phyloP scores from a whole-genome alignment of 352 stramenopile species.

The Phytophthora pini region DNA sequence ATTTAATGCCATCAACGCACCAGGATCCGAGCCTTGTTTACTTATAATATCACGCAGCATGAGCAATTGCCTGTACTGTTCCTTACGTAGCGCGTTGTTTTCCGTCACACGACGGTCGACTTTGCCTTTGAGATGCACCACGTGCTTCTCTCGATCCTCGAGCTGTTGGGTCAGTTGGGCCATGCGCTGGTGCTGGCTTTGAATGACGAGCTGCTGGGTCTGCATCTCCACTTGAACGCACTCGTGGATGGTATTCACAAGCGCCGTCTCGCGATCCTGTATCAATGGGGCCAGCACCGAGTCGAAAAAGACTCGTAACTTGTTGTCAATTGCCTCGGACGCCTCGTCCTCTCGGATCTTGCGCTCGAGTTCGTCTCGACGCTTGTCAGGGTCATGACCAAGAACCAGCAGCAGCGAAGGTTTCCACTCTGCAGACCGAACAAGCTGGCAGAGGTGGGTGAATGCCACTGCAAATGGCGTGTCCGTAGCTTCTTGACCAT shows the following conservation, averaged over 20 bases:
- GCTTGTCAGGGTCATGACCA: slow-evolving; percentile 28
- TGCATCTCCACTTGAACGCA: slow-evolving; percentile 56
- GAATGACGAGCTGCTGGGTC: slow-evolving; percentile 18
- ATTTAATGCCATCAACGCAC: slow-evolving; percentile 58
- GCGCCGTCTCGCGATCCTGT: slow-evolving; percentile 57
- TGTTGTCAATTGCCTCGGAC: slow-evolving; percentile 21
- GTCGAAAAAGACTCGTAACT: slow-evolving; percentile 60
- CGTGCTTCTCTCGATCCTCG: slow-evolving; percentile 42
- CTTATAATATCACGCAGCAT: slow-evolving; percentile 74
- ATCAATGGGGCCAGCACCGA: slow-evolving; percentile 46
- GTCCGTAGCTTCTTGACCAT: slow-evolving; percentile 14
- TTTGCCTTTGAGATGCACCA: slow-evolving; percentile 53
- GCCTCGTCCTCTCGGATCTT: slow-evolving; percentile 32
- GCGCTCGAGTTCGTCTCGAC: slow-evolving; percentile 25
- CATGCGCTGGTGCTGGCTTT: slow-evolving; percentile 22
- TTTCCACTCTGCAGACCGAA: slow-evolving; percentile 23
- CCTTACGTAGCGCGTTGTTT: slow-evolving; percentile 70
- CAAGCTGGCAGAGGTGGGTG: slow-evolving; percentile 16
- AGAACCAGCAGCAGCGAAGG: slow-evolving; percentile 22
- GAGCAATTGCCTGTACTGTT: slow-evolving; percentile 76
- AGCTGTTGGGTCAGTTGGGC: slow-evolving; percentile 31
- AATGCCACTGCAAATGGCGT: slow-evolving; percentile 22
- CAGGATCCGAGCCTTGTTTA: slow-evolving; percentile 58
- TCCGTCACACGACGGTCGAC: slow-evolving; percentile 69
- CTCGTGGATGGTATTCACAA: slow-evolving; percentile 69